phyloP scores from a whole-genome alignment of 2,329 filamentous ascomycete species.

The Aureobasidium sp. region DNA sequence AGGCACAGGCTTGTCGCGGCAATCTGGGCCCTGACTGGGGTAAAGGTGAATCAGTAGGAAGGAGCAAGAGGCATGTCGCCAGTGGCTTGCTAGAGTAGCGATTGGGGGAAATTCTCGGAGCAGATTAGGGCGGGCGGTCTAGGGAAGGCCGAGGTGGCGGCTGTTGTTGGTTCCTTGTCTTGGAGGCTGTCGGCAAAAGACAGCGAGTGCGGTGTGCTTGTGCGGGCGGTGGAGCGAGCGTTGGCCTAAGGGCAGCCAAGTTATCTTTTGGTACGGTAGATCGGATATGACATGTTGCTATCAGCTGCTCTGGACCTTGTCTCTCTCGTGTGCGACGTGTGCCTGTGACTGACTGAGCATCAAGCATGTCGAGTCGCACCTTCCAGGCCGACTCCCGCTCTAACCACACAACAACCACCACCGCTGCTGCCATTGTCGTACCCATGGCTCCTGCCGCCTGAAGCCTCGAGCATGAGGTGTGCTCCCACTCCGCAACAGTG shows the following conservation, averaged over 20 bases:
- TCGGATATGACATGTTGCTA: constrained; percentile 9
- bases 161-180: not conserved
- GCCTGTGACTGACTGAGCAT: not conserved
- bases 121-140: not conserved
- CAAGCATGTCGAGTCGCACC: constrained; percentile 8
- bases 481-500: constrained; percentile 7
- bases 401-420: not conserved
- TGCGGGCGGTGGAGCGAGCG: not conserved
- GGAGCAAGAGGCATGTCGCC: not conserved
- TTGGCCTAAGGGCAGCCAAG: not conserved
- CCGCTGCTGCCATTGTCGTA: not conserved
- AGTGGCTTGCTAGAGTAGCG: not conserved
- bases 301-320: constrained; percentile 8
- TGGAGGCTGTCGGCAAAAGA: not conserved
- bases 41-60: not conserved
- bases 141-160: not conserved
- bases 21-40: not conserved
- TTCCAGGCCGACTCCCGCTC: not conserved
- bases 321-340: constrained; percentile 3
- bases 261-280: constrained; percentile 4
- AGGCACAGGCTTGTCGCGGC: not conserved
- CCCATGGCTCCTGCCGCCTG: not conserved
- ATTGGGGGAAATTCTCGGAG: not conserved
- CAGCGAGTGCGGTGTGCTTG: not conserved
- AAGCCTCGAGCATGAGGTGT: constrained; percentile 4